phyloP scores from a whole-genome alignment of 2,329 filamentous ascomycete species.

The Talaromyces albobiverticillius region DNA sequence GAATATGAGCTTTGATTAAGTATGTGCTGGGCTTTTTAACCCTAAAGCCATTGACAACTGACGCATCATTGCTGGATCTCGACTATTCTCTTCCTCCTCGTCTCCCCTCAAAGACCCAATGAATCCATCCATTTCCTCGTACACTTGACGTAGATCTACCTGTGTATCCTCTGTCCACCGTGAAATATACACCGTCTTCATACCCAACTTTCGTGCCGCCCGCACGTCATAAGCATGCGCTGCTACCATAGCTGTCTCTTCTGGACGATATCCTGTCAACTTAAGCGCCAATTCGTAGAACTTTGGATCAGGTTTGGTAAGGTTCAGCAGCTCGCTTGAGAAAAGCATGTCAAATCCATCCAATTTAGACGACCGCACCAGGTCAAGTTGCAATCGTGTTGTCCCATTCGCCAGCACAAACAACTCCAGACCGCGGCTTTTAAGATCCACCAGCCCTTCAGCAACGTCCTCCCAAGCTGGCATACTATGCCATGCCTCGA shows the following conservation, averaged over 20 bases:
- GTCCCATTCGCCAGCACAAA: constrained; percentile 56
- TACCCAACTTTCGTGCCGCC: constrained; percentile 32
- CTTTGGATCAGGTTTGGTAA: constrained; percentile 49
- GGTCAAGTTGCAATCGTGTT: constrained; percentile 53
- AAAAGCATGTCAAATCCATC: constrained; percentile 50
- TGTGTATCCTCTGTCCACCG: constrained; percentile 44
- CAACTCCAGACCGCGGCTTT: constrained; percentile 23
- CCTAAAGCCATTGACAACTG: background rate
- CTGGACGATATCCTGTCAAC: constrained; percentile 42
- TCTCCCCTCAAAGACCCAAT: background rate
- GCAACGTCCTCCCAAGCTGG: background rate
- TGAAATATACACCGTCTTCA: constrained; percentile 42
- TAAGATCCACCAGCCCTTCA: background rate
- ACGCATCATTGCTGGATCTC: background rate
- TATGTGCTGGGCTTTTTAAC: background rate
- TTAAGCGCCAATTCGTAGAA: constrained; percentile 47
- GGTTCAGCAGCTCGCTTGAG: constrained; percentile 50
- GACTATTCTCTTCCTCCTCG: background rate
- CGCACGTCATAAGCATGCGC: constrained; percentile 55
- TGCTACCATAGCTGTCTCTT: constrained; percentile 52
- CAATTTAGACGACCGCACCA: constrained; percentile 46
- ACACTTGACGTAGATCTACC: constrained; percentile 54
- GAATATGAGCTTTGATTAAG: background rate
- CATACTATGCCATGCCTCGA: constrained; percentile 2
- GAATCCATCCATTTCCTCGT: constrained; percentile 41